Percentiles rank a stretch among this genome's conserved stretches.
Conservation (phyloP, 306 rosid genomes). For the Ormosia emarginata region DNA sequence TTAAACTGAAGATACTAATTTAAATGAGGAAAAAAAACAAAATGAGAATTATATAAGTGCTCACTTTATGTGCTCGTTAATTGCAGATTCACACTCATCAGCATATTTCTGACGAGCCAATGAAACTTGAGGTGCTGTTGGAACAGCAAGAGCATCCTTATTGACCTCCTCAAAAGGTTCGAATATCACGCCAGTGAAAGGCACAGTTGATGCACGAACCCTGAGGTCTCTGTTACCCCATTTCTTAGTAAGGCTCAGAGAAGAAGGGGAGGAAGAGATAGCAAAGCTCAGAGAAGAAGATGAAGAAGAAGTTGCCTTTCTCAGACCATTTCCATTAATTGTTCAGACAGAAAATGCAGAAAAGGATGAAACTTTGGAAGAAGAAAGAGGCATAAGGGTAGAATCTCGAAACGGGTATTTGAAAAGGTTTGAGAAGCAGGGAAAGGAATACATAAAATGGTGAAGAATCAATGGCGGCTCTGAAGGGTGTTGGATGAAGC, state of each 20-base stretch:
- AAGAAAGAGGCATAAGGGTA: constrained; percentile 31
- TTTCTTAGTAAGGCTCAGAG: not conserved
- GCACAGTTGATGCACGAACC: constrained; percentile 29
- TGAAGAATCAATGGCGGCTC: constrained; percentile 2
- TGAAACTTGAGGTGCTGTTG: constrained; percentile 38
- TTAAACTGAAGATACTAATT: too few species aligned
- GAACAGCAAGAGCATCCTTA: constrained; percentile 32
- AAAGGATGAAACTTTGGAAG: constrained; percentile 27
- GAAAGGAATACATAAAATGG: not conserved
- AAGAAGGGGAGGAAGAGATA: not conserved
- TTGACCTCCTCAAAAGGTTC: constrained; percentile 55
- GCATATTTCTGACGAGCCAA: constrained; percentile 38
- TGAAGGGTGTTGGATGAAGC: not conserved
- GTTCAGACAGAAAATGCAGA: constrained; percentile 15
- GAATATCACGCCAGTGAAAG: constrained; percentile 37
- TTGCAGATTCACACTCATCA: constrained; percentile 39
- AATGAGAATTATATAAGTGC: not conserved
- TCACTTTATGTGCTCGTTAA: constrained; percentile 55
- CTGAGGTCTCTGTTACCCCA: constrained; percentile 15
- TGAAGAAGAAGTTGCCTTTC: too few species aligned
- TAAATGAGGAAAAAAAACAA: not conserved
- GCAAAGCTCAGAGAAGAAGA: constrained; percentile 1
- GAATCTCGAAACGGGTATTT: not conserved
- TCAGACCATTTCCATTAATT: constrained; percentile 7
- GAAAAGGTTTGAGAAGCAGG: not conserved